Base-by-base conservation (phyloP, 2,329 filamentous ascomycete genomes). In the Fusarium algeriense region DNA sequence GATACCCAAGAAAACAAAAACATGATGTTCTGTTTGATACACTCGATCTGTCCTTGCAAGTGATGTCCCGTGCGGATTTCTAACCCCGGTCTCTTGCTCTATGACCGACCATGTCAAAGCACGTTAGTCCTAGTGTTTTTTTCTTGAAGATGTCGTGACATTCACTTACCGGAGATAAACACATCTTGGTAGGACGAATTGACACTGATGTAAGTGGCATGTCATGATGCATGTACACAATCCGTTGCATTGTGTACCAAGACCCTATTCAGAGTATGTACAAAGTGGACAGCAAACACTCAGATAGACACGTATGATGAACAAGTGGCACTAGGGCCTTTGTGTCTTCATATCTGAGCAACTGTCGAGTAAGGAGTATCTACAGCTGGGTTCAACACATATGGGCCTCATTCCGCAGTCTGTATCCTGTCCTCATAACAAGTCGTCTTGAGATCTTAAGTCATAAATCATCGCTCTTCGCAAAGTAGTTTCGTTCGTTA, bases 401-500 rank as follows among this genome's bases (percentile, higher is more conserved):
- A 28, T 34, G 19, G 48, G 35, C 28, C 48, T 32, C 17, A 40
- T 52, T 15, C 17, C 60, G 34, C 26, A 64, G 45, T 15, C 35
- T 41, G 32, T 30, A 32, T 35, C 43, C 40, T 17, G 30, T 20
- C 19, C 11, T 43, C 12, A n/a, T 23, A 60, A 6, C 23, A 26
- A 44, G 44, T 45, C 28, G 30, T 23, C 26, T n/a, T 30, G n/a
- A 52, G 32, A 34, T 43, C 15, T 41, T 50, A 28, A 26, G 15
- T 62, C 55, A 44, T 67, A 54, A 44, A 62, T 67, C 44, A 32
- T 66, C 40, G 45, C 34, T 38, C 37, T 38, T 34, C 13, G 35
- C 48, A 43, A 5, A 14, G 34, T 35, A 43, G 23, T 37, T 26
- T 43, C n/a, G 32, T 26, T n/a, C 26, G 52, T 70, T 65, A 86